A percentile compares a stretch with the other conserved stretches of the same genome.
These are phyloP conservation scores for barley (Hordeum vulgare) DNA, from an alignment of 176 grass and related monocot species.

Conservation along the genomic window MorexV3_pseudomolecules_assembly NC_058522.1:269557273-269557772, in stretches of 20 bases:
- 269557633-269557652: neutral
- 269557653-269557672: conserved; percentile 14
- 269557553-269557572: neutral
- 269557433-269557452: neutral
- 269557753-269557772: conserved; percentile 23
- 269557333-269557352: neutral
- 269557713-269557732: conserved; percentile 35
- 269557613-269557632: neutral
- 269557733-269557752: conserved; percentile 47
- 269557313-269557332: neutral
- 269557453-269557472: neutral
- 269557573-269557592: neutral
- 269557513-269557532: conserved; percentile 1
- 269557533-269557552: neutral
- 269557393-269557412: neutral
- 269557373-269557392: neutral
- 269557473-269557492: neutral
- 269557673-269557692: conserved; percentile 3
- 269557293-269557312: neutral
- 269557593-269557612: neutral
- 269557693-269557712: conserved; percentile 34
- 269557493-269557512: neutral
- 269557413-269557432: neutral
- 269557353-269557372: neutral
- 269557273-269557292: neutral